Conservation (phyloP, 306 rosid species). For the Cicer bijugum region DNA sequence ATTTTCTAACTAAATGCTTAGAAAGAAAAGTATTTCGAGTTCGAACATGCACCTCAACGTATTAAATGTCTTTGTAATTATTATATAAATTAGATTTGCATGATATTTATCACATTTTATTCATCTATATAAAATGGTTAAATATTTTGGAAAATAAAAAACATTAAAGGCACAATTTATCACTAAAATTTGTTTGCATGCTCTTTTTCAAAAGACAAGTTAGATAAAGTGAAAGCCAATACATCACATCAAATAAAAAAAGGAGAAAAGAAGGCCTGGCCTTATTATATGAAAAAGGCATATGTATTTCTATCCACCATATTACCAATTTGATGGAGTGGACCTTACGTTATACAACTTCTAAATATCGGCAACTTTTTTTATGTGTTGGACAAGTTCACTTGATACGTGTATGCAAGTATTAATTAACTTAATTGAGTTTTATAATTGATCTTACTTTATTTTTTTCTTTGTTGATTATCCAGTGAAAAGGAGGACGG, state of each 20-base stretch:
- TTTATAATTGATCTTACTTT: conserved; percentile 4
- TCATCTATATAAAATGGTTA: too few relatives aligned
- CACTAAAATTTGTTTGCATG: background rate
- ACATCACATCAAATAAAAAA: background rate
- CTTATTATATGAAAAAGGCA: background rate
- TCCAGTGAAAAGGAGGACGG: conserved; percentile 80
- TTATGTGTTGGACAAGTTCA: conserved; percentile 3
- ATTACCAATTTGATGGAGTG: conserved; percentile 9
- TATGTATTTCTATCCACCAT: conserved; percentile 4
- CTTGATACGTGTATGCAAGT: background rate
- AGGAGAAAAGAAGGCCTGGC: background rate
- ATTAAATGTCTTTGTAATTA: too few relatives aligned
- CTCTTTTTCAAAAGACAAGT: background rate
- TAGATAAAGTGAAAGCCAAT: background rate
- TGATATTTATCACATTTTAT: too few relatives aligned
- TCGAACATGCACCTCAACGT: too few relatives aligned
- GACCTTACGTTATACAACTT: background rate
- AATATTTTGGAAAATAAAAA: too few relatives aligned
- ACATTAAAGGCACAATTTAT: background rate
- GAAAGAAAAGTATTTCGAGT: too few relatives aligned
- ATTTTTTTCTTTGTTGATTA: background rate
- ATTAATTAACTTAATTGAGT: background rate
- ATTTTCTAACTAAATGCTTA: too few relatives aligned
- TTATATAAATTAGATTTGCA: too few relatives aligned
- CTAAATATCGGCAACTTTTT: background rate